phyloP scores from a whole-genome alignment of 202 grass and related monocot genomes.

The Digitaria exilis region DNA sequence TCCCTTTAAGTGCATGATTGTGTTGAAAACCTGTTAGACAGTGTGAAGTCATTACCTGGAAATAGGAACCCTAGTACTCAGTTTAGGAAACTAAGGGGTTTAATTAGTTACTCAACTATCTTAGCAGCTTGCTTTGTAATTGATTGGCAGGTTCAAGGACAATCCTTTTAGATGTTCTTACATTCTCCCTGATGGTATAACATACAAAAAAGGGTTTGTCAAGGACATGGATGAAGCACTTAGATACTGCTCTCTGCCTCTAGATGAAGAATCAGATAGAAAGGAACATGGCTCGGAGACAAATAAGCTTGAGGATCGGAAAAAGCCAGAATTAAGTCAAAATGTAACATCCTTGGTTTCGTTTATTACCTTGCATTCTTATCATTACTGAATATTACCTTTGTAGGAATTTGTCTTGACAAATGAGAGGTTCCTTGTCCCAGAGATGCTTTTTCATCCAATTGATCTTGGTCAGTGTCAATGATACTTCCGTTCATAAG shows the following conservation, averaged over 20 bases:
- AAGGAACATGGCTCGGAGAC: slow-evolving; percentile 33
- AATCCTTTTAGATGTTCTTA: slow-evolving; percentile 94
- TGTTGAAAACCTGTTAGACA: neutral
- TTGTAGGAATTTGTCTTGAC: slow-evolving; percentile 85
- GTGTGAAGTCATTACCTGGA: neutral
- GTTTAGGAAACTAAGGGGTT: neutral
- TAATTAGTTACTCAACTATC: neutral
- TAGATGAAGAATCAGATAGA: slow-evolving; percentile 35
- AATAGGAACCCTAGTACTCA: neutral
- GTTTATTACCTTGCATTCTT: neutral
- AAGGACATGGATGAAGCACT: slow-evolving; percentile 83
- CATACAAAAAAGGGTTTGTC: slow-evolving; percentile 82
- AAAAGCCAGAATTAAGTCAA: slow-evolving; percentile 71
- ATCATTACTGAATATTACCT: slow-evolving; percentile 27
- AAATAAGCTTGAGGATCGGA: slow-evolving; percentile 51
- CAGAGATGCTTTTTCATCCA: slow-evolving; percentile 92
- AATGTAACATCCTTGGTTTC: slow-evolving; percentile 58
- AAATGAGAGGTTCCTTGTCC: slow-evolving; percentile 95
- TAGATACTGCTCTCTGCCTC: slow-evolving; percentile 61
- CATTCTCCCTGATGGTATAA: slow-evolving; percentile 92
- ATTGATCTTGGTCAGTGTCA: slow-evolving; percentile 72
- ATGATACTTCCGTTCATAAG: neutral
- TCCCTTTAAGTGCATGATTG: neutral
- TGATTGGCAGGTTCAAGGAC: slow-evolving; percentile 60
- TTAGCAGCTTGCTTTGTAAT: slow-evolving; percentile 15